These are phyloP conservation scores for Dalbergia cochinchinensis DNA, from an alignment of 306 rosid genomes.

Conservation along the genomic window DNA sequence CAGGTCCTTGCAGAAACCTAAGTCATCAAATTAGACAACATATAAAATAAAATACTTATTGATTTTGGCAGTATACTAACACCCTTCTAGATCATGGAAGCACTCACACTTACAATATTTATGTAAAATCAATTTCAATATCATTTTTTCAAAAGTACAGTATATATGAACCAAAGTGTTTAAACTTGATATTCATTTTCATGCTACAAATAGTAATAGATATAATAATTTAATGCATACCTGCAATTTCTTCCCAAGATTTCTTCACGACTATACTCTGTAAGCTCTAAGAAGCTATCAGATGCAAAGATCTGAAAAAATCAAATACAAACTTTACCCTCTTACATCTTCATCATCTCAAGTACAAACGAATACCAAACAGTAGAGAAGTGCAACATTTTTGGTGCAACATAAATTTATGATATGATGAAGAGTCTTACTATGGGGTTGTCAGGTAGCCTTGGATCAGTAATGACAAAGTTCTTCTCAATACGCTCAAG, in stretches of 20 bases:
- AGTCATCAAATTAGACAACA: conserved; percentile 43
- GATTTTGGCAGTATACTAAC: background rate
- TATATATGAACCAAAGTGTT: background rate
- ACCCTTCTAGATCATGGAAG: background rate
- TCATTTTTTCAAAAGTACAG: background rate
- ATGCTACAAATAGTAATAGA: background rate
- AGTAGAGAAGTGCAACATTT: background rate
- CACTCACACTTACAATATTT: background rate
- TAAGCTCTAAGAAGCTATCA: conserved; percentile 96
- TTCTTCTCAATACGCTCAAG: conserved; percentile 98
- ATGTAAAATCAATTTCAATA: background rate
- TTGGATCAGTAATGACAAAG: conserved; percentile 95
- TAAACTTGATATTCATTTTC: background rate
- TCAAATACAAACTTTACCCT: conserved; percentile 18
- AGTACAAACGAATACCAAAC: background rate
- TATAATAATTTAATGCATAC: conserved; percentile 43
- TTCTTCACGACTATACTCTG: conserved; percentile 97
- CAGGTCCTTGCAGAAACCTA: conserved; percentile 98
- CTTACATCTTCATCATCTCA: background rate
- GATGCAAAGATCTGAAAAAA: conserved; percentile 89
- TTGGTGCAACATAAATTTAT: background rate
- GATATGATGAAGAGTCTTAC: conserved; percentile 54
- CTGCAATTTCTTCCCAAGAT: conserved; percentile 98
- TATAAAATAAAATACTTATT: conserved; percentile 3
- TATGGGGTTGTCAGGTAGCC: conserved; percentile 97